Conservation (phyloP, 371 early-diverging fungal genomes). For the Apophysomyces variabilis region DNA sequence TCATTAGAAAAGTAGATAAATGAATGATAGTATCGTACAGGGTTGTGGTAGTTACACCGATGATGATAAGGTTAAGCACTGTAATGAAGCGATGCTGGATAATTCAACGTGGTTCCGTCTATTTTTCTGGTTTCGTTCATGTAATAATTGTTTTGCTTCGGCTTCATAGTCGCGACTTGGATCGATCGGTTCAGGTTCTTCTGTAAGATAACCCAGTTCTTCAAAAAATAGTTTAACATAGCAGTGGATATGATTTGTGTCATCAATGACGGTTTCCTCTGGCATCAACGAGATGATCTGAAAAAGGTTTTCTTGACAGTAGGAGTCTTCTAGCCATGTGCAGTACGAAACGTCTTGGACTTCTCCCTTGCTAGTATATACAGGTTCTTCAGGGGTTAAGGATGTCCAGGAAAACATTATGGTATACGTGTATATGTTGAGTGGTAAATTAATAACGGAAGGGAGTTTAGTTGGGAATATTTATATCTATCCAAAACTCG, state of each 20-base stretch:
- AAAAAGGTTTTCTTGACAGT: conserved; percentile 40
- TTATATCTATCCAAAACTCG: not conserved
- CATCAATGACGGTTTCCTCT: conserved; percentile 30
- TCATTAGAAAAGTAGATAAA: too few species aligned
- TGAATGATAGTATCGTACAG: not conserved
- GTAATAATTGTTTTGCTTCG: conserved; percentile 27
- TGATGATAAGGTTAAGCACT: conserved; percentile 30
- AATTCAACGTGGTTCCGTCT: conserved; percentile 31
- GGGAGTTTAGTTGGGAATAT: not conserved
- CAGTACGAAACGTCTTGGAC: not conserved
- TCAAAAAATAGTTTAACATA: conserved; percentile 32
- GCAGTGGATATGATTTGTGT: conserved; percentile 28
- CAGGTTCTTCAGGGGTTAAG: not conserved
- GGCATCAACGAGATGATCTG: conserved; percentile 32
- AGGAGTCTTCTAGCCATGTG: conserved; percentile 34
- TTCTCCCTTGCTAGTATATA: not conserved
- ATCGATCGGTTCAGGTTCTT: conserved; percentile 45
- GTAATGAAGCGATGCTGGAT: conserved; percentile 29
- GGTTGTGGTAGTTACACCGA: conserved; percentile 11
- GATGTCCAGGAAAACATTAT: not conserved
- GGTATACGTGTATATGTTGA: not conserved
- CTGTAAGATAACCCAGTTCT: conserved; percentile 36
- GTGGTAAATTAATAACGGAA: not conserved
- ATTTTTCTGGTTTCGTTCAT: conserved; percentile 29
- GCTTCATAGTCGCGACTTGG: conserved; percentile 40